Base-by-base conservation (phyloP, 768 basidiomycete species). In the Rhodotorula toruloides region DNA sequence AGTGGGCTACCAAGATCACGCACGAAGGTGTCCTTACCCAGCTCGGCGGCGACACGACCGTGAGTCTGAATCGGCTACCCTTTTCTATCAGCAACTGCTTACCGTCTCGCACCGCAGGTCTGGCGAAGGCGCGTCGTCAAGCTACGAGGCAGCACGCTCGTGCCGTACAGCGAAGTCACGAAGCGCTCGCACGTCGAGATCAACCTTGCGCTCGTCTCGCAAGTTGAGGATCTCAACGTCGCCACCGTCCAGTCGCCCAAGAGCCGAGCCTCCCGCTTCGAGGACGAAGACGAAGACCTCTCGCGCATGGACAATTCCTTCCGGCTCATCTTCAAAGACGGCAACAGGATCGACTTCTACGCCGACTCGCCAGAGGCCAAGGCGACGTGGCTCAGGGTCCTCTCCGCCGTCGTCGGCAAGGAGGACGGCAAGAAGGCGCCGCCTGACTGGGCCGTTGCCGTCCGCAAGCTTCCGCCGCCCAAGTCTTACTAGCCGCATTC, bases 1-100 rank as follows among this genome's bases (percentile, higher is more conserved):
- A 87, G 43, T 96, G 91, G 92, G 91, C 94, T 75, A 92, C 93
- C 79, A 84, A 87, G 70, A 90, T 91, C 29, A 93, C 94, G 78
- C 90, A 89, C 78, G 89, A 96, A 77, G 91, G 94, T 34, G 86
- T 85, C 0, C 78, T 98, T 70, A 98, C 94, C 21, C 94, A 98
- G 80, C 84, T 82, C 68, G 94, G 94, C 22, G 94, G 93, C 16
- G 94, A 94, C 76, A 96, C 92, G 76, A 82, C 80, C 67, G 93
- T 96, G 78, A 76, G 89, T 81, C 8, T 21, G 32, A 34, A 32
- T 29, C 6, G 17, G 43, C 25, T 34, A 13, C 44, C 11, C 5
- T 25, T 10, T 27, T n/a, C 3, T 21, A 3, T 27, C 14, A 19
- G 21, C 0, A 4, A 1, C 29, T 0, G 17, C n/a, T 40, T 29